phyloP scores from a whole-genome alignment of 2,329 filamentous ascomycete genomes.

The Aspergillus sp. region DNA sequence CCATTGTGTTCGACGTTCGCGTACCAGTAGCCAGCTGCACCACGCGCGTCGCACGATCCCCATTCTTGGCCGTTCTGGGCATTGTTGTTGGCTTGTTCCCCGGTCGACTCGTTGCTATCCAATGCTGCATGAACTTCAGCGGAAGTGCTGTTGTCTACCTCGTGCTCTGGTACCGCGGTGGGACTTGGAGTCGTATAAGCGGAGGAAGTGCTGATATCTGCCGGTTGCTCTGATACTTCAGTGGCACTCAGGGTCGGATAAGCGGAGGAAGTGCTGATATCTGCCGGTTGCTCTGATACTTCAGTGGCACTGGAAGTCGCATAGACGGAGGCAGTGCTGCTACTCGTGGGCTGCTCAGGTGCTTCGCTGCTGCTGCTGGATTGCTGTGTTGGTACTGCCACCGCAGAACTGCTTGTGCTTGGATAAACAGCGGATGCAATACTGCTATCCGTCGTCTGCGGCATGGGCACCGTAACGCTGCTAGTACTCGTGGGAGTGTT shows the following conservation, averaged over 20 bases:
- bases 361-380: neutral
- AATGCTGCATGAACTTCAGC: conserved; percentile 9
- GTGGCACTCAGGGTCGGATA: neutral
- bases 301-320: too few species aligned
- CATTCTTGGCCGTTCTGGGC: neutral
- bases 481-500: neutral
- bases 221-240: neutral
- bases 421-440: neutral
- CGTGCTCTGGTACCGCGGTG: neutral
- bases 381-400: neutral
- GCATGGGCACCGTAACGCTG: neutral
- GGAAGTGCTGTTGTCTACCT: neutral
- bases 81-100: neutral
- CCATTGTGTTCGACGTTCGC: conserved; percentile 30
- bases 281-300: too few species aligned
- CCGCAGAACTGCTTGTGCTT: neutral
- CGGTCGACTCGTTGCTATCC: neutral
- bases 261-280: neutral
- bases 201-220: neutral
- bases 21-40: conserved; percentile 25
- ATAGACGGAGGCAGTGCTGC: neutral
- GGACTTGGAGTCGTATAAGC: neutral
- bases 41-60: neutral
- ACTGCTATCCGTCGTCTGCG: neutral
- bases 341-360: too few species aligned